These are phyloP conservation scores for Kondoa subrosea DNA, from an alignment of 768 basidiomycete genomes.

Conservation along the genomic window DNA sequence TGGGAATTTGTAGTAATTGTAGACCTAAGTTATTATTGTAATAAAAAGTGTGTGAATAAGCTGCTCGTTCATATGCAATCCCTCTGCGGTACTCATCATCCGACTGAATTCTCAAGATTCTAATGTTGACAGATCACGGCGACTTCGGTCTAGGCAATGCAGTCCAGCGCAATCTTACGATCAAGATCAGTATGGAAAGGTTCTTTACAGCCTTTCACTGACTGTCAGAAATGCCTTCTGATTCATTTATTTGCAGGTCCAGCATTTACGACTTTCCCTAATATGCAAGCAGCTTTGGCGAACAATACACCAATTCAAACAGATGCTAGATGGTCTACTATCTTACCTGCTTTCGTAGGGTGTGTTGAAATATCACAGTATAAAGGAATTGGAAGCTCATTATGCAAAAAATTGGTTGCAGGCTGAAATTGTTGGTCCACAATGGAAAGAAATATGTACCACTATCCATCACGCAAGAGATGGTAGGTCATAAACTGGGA, in stretches of 20 bases:
- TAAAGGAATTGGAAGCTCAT: background rate
- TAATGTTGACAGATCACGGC: background rate
- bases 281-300: constrained; percentile 58
- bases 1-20: too few species aligned
- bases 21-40: too few species aligned
- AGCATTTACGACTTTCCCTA: constrained; percentile 83
- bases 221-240: background rate
- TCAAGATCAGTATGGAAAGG: constrained; percentile 37
- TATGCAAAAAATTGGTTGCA: constrained; percentile 34
- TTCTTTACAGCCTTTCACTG: constrained; percentile 18
- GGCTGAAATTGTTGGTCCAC: constrained; percentile 77
- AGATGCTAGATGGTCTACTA: constrained; percentile 70
- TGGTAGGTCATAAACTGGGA: constrained; percentile 78
- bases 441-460: constrained; percentile 83
- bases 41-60: too few species aligned
- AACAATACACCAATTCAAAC: constrained; percentile 78
- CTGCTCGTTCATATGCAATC: too few species aligned
- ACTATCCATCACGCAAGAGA: constrained; percentile 76
- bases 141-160: background rate
- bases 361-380: constrained; percentile 34
- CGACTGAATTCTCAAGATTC: too few species aligned
- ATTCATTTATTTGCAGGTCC: constrained; percentile 47
- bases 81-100: too few species aligned
- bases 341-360: constrained; percentile 94
- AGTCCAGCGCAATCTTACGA: background rate